Conservation (phyloP, 208 protist genomes). For the Trypanosoma cruzi region DNA sequence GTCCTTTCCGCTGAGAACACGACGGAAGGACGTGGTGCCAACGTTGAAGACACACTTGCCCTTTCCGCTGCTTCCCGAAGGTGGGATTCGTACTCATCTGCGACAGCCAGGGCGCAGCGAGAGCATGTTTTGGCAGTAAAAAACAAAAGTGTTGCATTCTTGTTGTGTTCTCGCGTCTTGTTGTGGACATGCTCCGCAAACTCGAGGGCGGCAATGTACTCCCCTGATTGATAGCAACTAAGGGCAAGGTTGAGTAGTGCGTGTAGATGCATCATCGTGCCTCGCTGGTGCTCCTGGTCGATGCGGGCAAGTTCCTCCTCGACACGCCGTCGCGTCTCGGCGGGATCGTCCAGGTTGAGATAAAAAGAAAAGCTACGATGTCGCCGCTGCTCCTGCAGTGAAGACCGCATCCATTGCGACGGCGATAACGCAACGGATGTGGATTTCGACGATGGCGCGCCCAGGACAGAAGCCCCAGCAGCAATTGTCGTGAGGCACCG, state of each 20-base stretch:
- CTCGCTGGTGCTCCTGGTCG: slow-evolving; percentile 43
- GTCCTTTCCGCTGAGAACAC: slow-evolving; percentile 58
- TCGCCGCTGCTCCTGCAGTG: slow-evolving; percentile 21
- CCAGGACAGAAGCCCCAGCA: not conserved
- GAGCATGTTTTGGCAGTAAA: slow-evolving; percentile 75
- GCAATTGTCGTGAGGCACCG: not conserved
- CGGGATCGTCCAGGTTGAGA: slow-evolving; percentile 75
- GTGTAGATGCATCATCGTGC: slow-evolving; percentile 69
- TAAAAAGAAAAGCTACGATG: slow-evolving; percentile 72
- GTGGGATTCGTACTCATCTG: slow-evolving; percentile 62
- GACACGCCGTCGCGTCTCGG: slow-evolving; percentile 66
- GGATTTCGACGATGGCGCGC: not conserved
- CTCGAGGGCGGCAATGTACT: slow-evolving; percentile 63
- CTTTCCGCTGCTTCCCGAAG: slow-evolving; percentile 35
- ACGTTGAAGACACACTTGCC: slow-evolving; percentile 31
- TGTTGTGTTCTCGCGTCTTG: slow-evolving; percentile 44
- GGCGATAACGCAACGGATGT: not conserved
- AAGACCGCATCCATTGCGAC: not conserved
- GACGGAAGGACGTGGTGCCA: slow-evolving; percentile 51
- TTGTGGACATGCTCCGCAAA: slow-evolving; percentile 61
- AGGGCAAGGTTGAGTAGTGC: slow-evolving; percentile 71
- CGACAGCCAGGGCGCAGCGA: slow-evolving; percentile 43
- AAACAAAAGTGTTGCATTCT: slow-evolving; percentile 58
- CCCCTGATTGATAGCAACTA: slow-evolving; percentile 58
- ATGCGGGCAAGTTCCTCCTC: slow-evolving; percentile 60